Evolutionary conservation across 345 rosid species (phyloP).

Genomic region (Laguncularia racemosa): DNA sequence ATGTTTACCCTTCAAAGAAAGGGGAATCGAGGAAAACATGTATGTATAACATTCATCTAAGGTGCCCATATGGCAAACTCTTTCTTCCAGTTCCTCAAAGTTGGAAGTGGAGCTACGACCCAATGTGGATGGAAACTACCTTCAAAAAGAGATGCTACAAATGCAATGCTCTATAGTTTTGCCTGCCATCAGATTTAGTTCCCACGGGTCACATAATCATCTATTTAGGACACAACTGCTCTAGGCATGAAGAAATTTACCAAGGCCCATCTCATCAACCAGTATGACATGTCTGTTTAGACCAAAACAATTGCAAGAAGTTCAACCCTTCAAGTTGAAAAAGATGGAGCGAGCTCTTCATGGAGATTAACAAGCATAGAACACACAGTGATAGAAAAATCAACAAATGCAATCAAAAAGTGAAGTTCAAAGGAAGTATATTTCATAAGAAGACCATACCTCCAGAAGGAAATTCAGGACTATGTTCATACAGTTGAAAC

Average conservation of each 20-base stretch:
- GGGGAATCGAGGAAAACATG: background rate
- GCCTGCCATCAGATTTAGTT: conserved; percentile 38
- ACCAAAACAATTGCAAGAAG: conserved; percentile 92
- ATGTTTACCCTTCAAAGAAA: background rate
- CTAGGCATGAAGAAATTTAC: conserved; percentile 27
- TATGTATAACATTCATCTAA: conserved; percentile 92
- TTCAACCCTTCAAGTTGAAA: conserved; percentile 98
- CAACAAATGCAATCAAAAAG: conserved; percentile 8
- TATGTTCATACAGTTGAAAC: conserved; percentile 75
- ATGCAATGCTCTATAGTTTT: conserved; percentile 99
- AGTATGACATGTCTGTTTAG: conserved; percentile 92
- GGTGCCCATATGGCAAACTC: conserved; percentile 99
- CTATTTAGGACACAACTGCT: conserved; percentile 5
- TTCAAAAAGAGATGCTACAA: conserved; percentile 82
- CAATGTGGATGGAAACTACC: conserved; percentile 61
- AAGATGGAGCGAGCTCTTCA: conserved; percentile 89
- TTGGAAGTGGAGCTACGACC: conserved; percentile 99
- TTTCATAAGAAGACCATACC: conserved; percentile 33
- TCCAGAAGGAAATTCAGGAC: conserved; percentile 84
- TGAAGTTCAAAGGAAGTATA: conserved; percentile 8
- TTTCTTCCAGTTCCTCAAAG: conserved; percentile 94
- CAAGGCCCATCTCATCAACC: conserved; percentile 99
- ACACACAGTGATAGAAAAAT: conserved; percentile 12
- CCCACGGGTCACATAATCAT: conserved; percentile 5
- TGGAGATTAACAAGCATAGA: conserved; percentile 16